Evolutionary conservation across 1,284 basidiomycete genomes (phyloP), one percentile per base, ranked within the genome.

Genomic region (Sporisorium exsertum): DNA sequence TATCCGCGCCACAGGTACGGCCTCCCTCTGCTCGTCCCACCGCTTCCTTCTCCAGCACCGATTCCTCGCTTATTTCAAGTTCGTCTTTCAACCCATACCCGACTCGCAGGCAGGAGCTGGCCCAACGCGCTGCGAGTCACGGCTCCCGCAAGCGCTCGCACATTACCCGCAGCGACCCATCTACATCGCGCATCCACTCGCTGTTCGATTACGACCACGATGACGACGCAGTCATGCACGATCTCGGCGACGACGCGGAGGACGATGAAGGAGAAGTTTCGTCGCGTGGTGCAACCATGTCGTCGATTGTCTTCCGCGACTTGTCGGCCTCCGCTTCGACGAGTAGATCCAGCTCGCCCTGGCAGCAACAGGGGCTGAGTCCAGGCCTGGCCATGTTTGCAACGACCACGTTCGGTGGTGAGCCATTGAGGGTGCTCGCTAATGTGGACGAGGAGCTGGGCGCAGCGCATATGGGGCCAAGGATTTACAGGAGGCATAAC

Each of bases 71-170:
- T n/a, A 72, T 72, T 42, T 72, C 69, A 0, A 46, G 59, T 16
- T 35, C 66, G 2, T 63, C 65, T 6, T 77, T 77, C 70, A 77
- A 77, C 22, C 74, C 74, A 2, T 77, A 77, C 27, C 74, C 74
- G 4, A 72, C 74, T 0, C 69, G 74, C 22, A 56, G 57, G 9
- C 74, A 77, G 57, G 74, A 77, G 47, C 58, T 77, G 1, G 74
- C 70, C 2, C 51, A 65, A n/a, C 64, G 74, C 5, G 65, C 74
- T 29, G 59, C 65, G 13, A 66, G 57, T 56, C 55, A 72, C 33
- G 56, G 62, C 59, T 32, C 58, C 1, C 62, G 69, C 47, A 64
- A 66, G 27, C 58, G 62, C 33, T 65, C 73, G 15, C 69, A 76
- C 37, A 64, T 72, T 46, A 64, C 64, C 29, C 73, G 69, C 50